A percentile compares a stretch with the other conserved stretches of the same genome.
Evolutionary conservation across 768 basidiomycete species (phyloP).

Genomic region (Suillus variegatus): DNA sequence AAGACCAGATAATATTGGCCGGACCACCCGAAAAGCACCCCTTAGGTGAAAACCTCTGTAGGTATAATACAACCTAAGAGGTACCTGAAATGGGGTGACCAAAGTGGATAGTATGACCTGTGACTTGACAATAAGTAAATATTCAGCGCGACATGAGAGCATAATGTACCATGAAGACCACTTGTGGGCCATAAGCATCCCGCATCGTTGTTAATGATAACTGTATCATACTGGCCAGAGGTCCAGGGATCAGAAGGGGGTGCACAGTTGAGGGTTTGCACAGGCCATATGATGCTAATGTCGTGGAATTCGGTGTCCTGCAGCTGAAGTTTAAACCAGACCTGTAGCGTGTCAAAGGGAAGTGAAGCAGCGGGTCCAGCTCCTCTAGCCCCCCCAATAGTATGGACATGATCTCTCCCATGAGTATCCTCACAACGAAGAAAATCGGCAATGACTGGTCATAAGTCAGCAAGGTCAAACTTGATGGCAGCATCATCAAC

Average conservation of each 20-base stretch:
- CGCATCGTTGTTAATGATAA: not conserved
- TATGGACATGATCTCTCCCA: not conserved
- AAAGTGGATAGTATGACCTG: slow-evolving; percentile 7
- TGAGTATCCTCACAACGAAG: too few species aligned
- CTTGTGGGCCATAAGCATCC: not conserved
- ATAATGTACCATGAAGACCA: slow-evolving; percentile 5
- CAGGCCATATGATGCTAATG: not conserved
- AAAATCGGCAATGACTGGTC: slow-evolving; percentile 6
- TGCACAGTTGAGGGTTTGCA: not conserved
- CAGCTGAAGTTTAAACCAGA: slow-evolving; percentile 21
- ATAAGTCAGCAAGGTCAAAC: slow-evolving; percentile 12
- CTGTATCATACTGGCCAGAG: slow-evolving; percentile 4
- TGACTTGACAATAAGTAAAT: not conserved
- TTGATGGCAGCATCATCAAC: slow-evolving; percentile 23
- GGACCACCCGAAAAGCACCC: too few species aligned
- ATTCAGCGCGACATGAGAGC: not conserved
- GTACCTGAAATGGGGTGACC: too few species aligned
- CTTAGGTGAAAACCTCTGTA: too few species aligned
- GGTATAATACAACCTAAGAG: too few species aligned
- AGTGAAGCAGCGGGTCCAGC: not conserved
- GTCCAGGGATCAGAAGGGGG: slow-evolving; percentile 3
- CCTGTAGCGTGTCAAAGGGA: slow-evolving; percentile 18
- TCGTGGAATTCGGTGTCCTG: not conserved
- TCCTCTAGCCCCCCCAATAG: not conserved
- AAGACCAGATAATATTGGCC: too few species aligned